phyloP scores from a whole-genome alignment of 2,329 filamentous ascomycete species.

The Aspergillus sergii region DNA sequence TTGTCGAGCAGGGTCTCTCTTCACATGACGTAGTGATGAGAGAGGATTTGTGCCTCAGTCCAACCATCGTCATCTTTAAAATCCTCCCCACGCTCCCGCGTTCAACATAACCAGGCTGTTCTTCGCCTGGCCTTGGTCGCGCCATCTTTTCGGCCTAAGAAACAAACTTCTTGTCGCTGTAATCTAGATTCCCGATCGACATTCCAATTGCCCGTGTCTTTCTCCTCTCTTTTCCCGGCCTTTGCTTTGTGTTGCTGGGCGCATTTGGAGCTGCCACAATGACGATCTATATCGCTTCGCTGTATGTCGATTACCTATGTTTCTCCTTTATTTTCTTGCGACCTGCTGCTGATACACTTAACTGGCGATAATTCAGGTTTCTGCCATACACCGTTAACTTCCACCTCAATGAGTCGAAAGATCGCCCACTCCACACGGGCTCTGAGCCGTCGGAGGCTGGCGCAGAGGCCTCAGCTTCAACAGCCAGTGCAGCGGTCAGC shows the following conservation, averaged over 20 bases:
- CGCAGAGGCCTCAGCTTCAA: conserved; percentile 30
- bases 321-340: neutral
- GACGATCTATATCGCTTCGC: conserved; percentile 63
- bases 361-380: conserved; percentile 60
- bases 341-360: conserved; percentile 10
- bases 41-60: neutral
- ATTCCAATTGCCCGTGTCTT: conserved; percentile 3
- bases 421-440: conserved; percentile 47
- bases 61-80: neutral
- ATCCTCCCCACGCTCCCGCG: neutral
- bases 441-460: conserved; percentile 26
- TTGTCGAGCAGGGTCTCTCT: conserved; percentile 1
- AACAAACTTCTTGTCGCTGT: neutral
- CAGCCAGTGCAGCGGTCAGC: conserved; percentile 32
- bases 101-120: neutral
- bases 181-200: neutral
- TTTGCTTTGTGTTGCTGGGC: neutral
- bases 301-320: conserved; percentile 45
- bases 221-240: conserved; percentile 7
- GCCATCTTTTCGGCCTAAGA: neutral
- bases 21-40: conserved; percentile 41
- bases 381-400: conserved; percentile 93
- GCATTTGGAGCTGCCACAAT: conserved; percentile 39
- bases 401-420: conserved; percentile 55
- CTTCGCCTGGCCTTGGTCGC: neutral